Conservation (phyloP, 345 rosid genomes). For the Hevea brasiliensis region DNA sequence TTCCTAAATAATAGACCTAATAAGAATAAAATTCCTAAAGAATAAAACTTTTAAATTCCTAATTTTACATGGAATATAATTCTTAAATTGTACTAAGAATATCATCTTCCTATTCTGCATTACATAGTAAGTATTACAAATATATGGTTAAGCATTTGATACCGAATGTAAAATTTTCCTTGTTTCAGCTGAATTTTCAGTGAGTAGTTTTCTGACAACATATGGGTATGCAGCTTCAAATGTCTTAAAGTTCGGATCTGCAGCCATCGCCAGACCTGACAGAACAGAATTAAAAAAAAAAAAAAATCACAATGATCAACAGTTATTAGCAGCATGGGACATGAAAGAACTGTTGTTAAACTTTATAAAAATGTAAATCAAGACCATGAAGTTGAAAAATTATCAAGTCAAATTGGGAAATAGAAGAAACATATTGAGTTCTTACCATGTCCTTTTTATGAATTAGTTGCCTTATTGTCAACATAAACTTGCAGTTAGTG, state of each 20-base stretch:
- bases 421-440: constrained; percentile 3
- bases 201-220: constrained; percentile 80
- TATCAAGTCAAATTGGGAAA: neutral
- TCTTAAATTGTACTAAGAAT: too few species aligned
- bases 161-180: constrained; percentile 84
- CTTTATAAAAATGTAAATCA: too few species aligned
- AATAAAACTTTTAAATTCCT: too few species aligned
- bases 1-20: too few species aligned
- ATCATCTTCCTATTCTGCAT: too few species aligned
- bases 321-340: neutral
- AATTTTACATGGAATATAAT: too few species aligned
- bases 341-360: neutral
- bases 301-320: neutral
- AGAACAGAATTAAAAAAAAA: constrained; percentile 10
- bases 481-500: neutral
- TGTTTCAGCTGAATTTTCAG: constrained; percentile 67
- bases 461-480: neutral
- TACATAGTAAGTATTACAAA: neutral
- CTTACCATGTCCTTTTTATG: neutral
- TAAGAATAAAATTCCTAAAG: too few species aligned
- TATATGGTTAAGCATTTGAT: constrained; percentile 19
- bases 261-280: constrained; percentile 83
- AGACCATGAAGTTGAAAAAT: neutral
- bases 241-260: constrained; percentile 81
- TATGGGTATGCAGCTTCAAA: constrained; percentile 94